A percentile compares a stretch with the other conserved stretches of the same genome.
Conservation (phyloP, 495 filamentous ascomycete genomes). For the Xylaria bambusicola region DNA sequence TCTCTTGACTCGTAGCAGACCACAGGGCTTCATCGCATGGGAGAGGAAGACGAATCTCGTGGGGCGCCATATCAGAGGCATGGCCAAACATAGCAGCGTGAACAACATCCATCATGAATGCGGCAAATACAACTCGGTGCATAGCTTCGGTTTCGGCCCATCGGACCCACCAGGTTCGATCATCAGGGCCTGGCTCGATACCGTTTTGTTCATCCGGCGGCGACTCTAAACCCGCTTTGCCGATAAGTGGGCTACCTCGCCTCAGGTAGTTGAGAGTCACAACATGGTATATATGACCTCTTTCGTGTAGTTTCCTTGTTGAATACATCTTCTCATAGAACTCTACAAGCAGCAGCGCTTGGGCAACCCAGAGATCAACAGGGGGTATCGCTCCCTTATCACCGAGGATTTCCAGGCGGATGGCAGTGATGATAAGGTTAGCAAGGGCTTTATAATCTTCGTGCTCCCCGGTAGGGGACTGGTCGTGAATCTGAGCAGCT, state of each 20-base stretch:
- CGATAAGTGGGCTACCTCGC: constrained; percentile 87
- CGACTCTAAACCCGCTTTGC: constrained; percentile 82
- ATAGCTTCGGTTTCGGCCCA: constrained; percentile 96
- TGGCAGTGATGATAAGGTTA: constrained; percentile 79
- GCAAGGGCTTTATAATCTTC: constrained; percentile 74
- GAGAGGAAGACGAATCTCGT: constrained; percentile 90
- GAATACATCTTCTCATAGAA: constrained; percentile 97
- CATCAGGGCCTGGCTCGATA: constrained; percentile 48
- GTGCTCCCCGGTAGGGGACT: constrained; percentile 67
- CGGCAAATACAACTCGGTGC: constrained; percentile 86
- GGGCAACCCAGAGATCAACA: constrained; percentile 92
- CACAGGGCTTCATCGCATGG: constrained; percentile 94
- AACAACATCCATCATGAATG: constrained; percentile 91
- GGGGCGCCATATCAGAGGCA: constrained; percentile 91
- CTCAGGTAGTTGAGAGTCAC: constrained; percentile 92
- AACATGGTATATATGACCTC: constrained; percentile 95
- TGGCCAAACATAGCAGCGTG: constrained; percentile 99
- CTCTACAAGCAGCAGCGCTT: constrained; percentile 84
- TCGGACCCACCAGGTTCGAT: constrained; percentile 88
- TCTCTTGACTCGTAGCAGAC: constrained; percentile 84
- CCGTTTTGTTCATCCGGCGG: constrained; percentile 74
- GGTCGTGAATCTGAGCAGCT: constrained; percentile 80
- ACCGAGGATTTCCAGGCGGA: constrained; percentile 85
- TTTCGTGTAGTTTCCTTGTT: constrained; percentile 83
- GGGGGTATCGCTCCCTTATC: constrained; percentile 85